A percentile compares a stretch with the other conserved stretches of the same genome.
Conservation (phyloP, 2,329 filamentous ascomycete species). For the Talaromyces albobiverticillius region DNA sequence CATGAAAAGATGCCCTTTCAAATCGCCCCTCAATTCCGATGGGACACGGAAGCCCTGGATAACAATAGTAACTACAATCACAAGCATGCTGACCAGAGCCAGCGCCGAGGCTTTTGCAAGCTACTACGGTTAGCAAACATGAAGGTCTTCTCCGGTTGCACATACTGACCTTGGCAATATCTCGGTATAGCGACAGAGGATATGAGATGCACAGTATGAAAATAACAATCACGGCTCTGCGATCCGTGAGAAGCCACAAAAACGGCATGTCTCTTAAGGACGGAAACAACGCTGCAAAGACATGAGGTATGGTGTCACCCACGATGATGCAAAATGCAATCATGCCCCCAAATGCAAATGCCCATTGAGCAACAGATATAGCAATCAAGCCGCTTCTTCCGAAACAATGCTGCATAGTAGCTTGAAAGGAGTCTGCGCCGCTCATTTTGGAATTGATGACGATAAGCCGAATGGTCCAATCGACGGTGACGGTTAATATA, state of each 20-base stretch:
- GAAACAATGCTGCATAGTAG: slow-evolving; percentile 94
- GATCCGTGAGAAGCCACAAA: slow-evolving; percentile 76
- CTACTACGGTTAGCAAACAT: slow-evolving; percentile 50
- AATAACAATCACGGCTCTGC: slow-evolving; percentile 80
- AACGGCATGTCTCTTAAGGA: slow-evolving; percentile 69
- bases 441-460: slow-evolving; percentile 97
- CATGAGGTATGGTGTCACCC: slow-evolving; percentile 91
- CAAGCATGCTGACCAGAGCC: slow-evolving; percentile 85
- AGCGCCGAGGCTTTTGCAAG: slow-evolving; percentile 93
- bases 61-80: slow-evolving; percentile 85
- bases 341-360: slow-evolving; percentile 98
- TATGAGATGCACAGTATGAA: slow-evolving; percentile 84
- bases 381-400: slow-evolving; percentile 83
- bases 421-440: slow-evolving; percentile 90
- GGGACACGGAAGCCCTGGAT: slow-evolving; percentile 78
- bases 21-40: slow-evolving; percentile 65
- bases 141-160: background rate
- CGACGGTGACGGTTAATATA: slow-evolving; percentile 75
- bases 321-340: slow-evolving; percentile 97
- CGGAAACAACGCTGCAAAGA: slow-evolving; percentile 79
- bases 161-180: slow-evolving; percentile 80
- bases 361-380: slow-evolving; percentile 91
- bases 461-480: slow-evolving; percentile 97
- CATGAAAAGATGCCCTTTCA: slow-evolving; percentile 70
- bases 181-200: slow-evolving; percentile 87